Base-by-base conservation (phyloP, 2,329 filamentous ascomycete species). In the Berkeleyomyces rouxiae region DNA sequence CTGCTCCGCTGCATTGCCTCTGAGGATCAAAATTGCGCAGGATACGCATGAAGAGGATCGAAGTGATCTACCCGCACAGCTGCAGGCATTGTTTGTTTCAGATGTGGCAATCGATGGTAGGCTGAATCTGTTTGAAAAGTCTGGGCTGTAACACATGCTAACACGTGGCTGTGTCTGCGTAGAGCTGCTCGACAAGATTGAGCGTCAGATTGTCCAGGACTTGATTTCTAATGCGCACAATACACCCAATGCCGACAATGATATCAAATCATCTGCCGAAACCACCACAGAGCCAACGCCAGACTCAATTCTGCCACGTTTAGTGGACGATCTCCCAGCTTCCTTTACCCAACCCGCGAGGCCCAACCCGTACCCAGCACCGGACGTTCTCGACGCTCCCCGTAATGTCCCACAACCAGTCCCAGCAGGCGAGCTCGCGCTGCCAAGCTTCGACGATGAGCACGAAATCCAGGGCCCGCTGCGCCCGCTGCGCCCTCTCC, bases 361-460 rank as follows among this genome's bases (percentile, higher is more conserved):
- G 2, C 65, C 61, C n/a, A 63, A 59, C 47, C 86, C 85, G 0
- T 61, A 59, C 40, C 49, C 77, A 77, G 40, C 43, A 6, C 51
- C 51, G 5, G 61, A 62, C 13, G n/a, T 62, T 31, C 47, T 63
- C 7, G 58, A 60, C n/a, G 39, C 44, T 7, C 53, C 51, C 6
- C 59, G 53, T 13, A 64, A 62, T 6, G 31, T 55, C 16, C 44
- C 59, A 23, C 87, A 33, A 9, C 58, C 87, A 0, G 70, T 83
- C 13, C 90, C 91, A 0, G 74, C 80, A 0, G 84, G 79, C 7
- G 88, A 91, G 67, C 90, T 95, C 67, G 83, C 86, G 0, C 91
- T 92, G 0, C 93, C 93, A 0, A 89, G 83, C 23, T 97, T 97
- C 67, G 93, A 97, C 67, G 92, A 99, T 71, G 90, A 96, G 70